These are phyloP conservation scores for Colletotrichum orchidophilum DNA, from an alignment of 2,329 filamentous ascomycete species.

Conservation along the genomic window DNA sequence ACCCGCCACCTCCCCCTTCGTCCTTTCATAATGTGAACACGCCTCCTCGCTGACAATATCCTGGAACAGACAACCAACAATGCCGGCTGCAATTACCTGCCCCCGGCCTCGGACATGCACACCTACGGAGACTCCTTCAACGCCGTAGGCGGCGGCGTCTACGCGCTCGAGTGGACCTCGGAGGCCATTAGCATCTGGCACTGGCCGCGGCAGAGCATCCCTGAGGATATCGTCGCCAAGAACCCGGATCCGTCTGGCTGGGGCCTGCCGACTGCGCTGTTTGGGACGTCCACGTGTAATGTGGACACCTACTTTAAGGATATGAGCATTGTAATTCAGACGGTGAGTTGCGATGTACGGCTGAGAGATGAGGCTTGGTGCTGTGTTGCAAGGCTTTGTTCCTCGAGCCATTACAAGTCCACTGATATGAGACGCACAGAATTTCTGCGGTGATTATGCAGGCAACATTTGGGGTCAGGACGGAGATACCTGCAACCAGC, in stretches of 20 bases:
- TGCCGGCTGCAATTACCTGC: slow-evolving; percentile 56
- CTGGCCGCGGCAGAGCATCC: slow-evolving; percentile 73
- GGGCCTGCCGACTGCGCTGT: slow-evolving; percentile 75
- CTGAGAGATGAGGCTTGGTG: background rate
- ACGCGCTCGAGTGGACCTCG: slow-evolving; percentile 76
- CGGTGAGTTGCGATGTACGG: slow-evolving; percentile 52
- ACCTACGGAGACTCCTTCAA: slow-evolving; percentile 75
- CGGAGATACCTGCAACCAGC: slow-evolving; percentile 47
- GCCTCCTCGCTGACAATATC: background rate
- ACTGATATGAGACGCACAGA: slow-evolving; percentile 41
- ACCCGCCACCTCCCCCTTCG: background rate
- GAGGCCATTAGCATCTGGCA: slow-evolving; percentile 79
- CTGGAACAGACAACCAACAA: slow-evolving; percentile 39
- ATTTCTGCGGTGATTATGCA: slow-evolving; percentile 83
- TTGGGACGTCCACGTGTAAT: slow-evolving; percentile 72
- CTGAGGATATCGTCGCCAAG: slow-evolving; percentile 68
- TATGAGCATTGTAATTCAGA: slow-evolving; percentile 79
- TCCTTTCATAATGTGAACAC: background rate
- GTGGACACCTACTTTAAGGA: slow-evolving; percentile 72
- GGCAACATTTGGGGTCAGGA: slow-evolving; percentile 54
- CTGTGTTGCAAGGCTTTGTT: background rate
- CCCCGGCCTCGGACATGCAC: slow-evolving; percentile 50
- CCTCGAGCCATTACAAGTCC: background rate
- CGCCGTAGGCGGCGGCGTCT: slow-evolving; percentile 71
- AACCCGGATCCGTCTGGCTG: slow-evolving; percentile 72